Percentiles rank a stretch among this genome's conserved stretches.
These are phyloP conservation scores for Rhizomucor pusillus DNA, from an alignment of 371 early-diverging fungal genomes.

Conservation along the genomic window DNA sequence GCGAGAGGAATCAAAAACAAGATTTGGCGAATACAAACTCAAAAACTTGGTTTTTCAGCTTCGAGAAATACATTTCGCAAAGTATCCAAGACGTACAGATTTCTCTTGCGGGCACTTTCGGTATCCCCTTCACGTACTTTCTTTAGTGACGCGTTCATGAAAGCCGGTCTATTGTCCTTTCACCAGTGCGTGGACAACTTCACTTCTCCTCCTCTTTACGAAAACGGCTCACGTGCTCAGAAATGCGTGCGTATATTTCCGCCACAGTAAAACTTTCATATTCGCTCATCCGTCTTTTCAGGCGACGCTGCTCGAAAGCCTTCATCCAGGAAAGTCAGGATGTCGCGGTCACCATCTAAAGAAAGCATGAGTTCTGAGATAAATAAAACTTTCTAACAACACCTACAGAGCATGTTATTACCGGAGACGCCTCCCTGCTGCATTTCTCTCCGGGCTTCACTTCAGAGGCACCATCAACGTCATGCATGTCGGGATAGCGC, in stretches of 20 bases:
- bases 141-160: not conserved
- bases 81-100: not conserved
- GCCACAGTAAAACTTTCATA: not conserved
- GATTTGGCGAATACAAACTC: no score
- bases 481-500: not conserved
- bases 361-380: not conserved
- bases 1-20: no score
- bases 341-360: not conserved
- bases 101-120: slow-evolving; percentile 1
- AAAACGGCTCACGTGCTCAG: not conserved
- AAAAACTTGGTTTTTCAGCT: no score
- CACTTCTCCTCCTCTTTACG: not conserved
- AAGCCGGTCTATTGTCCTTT: not conserved
- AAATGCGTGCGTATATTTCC: not conserved
- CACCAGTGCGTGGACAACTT: not conserved
- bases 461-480: not conserved
- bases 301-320: not conserved
- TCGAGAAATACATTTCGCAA: no score
- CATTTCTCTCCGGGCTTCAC: not conserved
- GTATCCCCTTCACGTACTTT: not conserved
- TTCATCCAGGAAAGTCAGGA: not conserved
- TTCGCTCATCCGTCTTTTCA: slow-evolving; percentile 17
- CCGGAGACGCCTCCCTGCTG: not conserved
- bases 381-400: not conserved
- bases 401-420: not conserved